Conservation (phyloP, 2,329 filamentous ascomycete species). For the Ophiocordyceps camponoti-leonardi region DNA sequence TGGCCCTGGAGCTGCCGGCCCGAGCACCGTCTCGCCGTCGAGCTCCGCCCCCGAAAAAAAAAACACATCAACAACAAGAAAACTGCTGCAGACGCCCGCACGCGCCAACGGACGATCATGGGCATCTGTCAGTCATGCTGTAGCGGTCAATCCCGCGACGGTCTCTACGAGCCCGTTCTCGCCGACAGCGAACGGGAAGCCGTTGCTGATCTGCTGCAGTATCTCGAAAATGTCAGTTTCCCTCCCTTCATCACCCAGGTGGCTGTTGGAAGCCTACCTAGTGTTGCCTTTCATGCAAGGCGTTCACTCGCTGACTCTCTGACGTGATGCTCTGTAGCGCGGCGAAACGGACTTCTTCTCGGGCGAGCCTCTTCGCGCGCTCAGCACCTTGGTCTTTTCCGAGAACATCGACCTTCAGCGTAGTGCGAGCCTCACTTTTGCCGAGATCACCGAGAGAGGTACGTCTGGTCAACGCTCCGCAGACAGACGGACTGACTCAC, state of each 20-base stretch:
- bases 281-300: no score
- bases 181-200: constrained; percentile 95
- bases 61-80: constrained; percentile 1
- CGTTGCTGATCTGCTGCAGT: constrained; percentile 85
- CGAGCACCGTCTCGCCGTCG: background rate
- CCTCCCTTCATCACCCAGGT: background rate
- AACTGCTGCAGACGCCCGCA: background rate
- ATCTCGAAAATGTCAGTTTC: constrained; percentile 79
- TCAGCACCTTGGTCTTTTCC: constrained; percentile 94
- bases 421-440: constrained; percentile 94
- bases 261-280: no score
- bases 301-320: constrained; percentile 11
- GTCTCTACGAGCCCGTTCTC: constrained; percentile 70
- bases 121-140: constrained; percentile 44
- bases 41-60: background rate
- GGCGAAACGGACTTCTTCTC: constrained; percentile 97
- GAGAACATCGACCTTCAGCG: constrained; percentile 97
- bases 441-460: constrained; percentile 98
- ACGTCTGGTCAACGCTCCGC: constrained; percentile 12
- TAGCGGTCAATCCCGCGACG: constrained; percentile 56
- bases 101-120: constrained; percentile 25
- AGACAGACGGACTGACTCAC: constrained; percentile 1
- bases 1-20: background rate
- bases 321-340: constrained; percentile 36
- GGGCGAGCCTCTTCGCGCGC: constrained; percentile 79